Percentiles rank a stretch among this genome's conserved stretches.
phyloP scores from a whole-genome alignment of 306 rosid species.

The Pterocarpus macrocarpus region DNA sequence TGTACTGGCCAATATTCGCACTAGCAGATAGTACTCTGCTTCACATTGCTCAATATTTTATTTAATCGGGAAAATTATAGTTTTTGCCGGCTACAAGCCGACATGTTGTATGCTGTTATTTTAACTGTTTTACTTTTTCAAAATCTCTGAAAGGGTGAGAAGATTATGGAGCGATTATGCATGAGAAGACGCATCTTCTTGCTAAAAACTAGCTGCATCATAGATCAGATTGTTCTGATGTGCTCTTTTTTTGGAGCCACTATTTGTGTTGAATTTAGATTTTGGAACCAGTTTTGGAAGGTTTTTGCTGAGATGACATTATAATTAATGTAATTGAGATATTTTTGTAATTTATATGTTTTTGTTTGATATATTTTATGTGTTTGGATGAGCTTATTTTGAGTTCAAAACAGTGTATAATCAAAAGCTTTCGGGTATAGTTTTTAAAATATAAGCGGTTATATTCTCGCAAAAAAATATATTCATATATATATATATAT shows the following conservation, averaged over 20 bases:
- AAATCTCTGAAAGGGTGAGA: conserved; percentile 34
- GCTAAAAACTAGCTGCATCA: not conserved
- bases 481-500: too few relatives aligned
- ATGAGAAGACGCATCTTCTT: conserved; percentile 1
- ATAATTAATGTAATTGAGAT: conserved; percentile 3
- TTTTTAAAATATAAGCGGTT: too few relatives aligned
- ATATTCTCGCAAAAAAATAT: too few relatives aligned
- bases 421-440: too few relatives aligned
- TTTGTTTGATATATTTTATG: not conserved
- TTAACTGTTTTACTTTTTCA: conserved; percentile 18
- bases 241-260: conserved; percentile 30
- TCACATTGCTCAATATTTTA: conserved; percentile 24
- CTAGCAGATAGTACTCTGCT: conserved; percentile 8
- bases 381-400: not conserved
- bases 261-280: conserved; percentile 24
- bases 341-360: conserved; percentile 11
- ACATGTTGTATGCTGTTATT: conserved; percentile 42
- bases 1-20: conserved; percentile 15
- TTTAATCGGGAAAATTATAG: not conserved
- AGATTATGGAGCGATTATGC: conserved; percentile 33
- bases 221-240: not conserved
- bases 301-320: conserved; percentile 26
- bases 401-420: too few relatives aligned
- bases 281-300: conserved; percentile 4
- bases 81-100: conserved; percentile 29